Percentiles rank a stretch among this genome's conserved stretches.
phyloP scores from a whole-genome alignment of 148 eudicot genomes.

The Pouteria glomerata region DNA sequence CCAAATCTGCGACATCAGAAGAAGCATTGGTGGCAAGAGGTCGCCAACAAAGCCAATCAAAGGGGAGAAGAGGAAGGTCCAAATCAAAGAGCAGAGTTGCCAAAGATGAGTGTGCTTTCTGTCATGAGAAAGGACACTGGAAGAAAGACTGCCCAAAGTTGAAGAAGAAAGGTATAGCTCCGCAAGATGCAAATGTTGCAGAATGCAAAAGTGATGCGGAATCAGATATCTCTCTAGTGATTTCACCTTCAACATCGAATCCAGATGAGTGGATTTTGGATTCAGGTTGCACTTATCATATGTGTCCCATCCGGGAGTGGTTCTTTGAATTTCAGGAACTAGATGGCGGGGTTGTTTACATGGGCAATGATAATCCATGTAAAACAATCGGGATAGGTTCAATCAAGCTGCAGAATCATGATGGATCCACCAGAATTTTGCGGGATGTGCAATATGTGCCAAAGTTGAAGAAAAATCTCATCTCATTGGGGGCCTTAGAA shows the following conservation, averaged over 20 bases:
- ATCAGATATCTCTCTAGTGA: background rate
- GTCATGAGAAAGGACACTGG: background rate
- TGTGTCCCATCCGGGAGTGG: background rate
- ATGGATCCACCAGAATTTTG: background rate
- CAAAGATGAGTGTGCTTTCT: background rate
- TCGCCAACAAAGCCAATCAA: background rate
- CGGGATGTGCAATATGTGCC: background rate
- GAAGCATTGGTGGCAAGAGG: background rate
- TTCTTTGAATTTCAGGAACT: background rate
- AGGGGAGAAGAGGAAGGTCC: background rate
- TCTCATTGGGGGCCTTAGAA: constrained; percentile 4
- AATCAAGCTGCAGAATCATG: background rate
- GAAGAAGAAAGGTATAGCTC: background rate
- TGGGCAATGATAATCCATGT: background rate
- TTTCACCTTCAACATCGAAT: background rate
- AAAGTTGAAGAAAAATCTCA: background rate
- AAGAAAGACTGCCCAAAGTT: background rate
- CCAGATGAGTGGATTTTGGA: background rate
- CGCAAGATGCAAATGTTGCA: background rate
- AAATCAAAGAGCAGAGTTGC: no score
- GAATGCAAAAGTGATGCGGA: background rate
- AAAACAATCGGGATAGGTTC: background rate
- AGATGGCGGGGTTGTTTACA: background rate
- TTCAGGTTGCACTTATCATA: background rate
- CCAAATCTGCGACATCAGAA: background rate